Base-by-base conservation (phyloP, 192 early-diverging fungal genomes). In the Podila minutissima region DNA sequence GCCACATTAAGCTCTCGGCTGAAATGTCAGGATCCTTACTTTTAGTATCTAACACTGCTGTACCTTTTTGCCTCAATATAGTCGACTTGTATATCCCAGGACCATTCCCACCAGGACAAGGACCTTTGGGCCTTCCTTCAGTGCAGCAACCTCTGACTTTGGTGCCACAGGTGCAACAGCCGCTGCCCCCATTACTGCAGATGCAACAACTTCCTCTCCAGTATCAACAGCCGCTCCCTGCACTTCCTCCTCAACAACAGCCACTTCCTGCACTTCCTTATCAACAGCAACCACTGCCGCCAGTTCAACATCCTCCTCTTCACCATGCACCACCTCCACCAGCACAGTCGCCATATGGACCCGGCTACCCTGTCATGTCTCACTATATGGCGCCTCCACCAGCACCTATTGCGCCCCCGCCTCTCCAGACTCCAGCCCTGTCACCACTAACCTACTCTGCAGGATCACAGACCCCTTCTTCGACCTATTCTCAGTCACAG, bases 41-140 rank as follows among this genome's bases (percentile, higher is more conserved):
- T 41, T 10, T 7, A 41, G 38, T 13, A 12, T 41, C 38, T 41
- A 12, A 41, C 38, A 12, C 12, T 3, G 12, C 38, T 12, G 5
- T 41, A 7, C 38, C 38, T 41, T 37, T n/a, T 41, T 41, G 11
- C 38, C 38, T 41, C 38, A 12, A 41, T 41, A 41, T 31, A 74
- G 72, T 79, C 32, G 76, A 79, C 38, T 1, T 79, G 4, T 79
- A 79, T 31, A 58, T 79, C 19, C 76, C 76, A 17, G 76, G 76
- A 58, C 76, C 76, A n/a, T 79, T 79, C 35, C 76, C 76, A 8
- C 76, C 76, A 31, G 76, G 76, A 59, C 76, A 79, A 57, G 76
- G 76, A 35, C 70, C 76, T 22, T 10, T 50, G 22, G 63, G 63
- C n/a, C 10, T 60, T 19, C 8, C 68, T 20, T 66, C 37, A 51